Conservation (phyloP, 2,329 filamentous ascomycete species). For the Trichoderma endophyticum region DNA sequence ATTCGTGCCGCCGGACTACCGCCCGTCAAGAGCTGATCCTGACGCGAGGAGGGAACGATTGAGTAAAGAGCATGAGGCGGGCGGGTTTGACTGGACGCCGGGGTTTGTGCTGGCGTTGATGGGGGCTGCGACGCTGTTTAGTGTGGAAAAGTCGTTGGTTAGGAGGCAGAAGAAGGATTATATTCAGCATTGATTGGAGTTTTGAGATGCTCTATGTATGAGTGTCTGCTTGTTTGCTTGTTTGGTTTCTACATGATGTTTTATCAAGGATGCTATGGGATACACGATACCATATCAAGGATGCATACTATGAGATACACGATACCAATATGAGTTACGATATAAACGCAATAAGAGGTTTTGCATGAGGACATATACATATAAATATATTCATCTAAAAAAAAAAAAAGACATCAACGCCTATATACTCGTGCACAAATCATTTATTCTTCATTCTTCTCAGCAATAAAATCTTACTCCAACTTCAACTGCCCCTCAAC, state of each 20-base stretch:
- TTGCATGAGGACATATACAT: not conserved
- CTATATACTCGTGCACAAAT: not conserved
- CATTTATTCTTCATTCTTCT: not conserved
- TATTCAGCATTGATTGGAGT: not conserved
- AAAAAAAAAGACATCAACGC: not conserved
- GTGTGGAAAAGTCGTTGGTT: constrained; percentile 13
- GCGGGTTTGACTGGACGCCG: constrained; percentile 18
- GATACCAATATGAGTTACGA: not conserved
- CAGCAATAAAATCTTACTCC: not conserved
- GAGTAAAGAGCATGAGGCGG: constrained; percentile 15
- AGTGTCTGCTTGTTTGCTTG: not conserved
- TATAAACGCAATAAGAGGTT: not conserved
- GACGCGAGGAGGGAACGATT: not conserved
- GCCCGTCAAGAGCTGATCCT: constrained; percentile 12
- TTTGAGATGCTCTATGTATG: not conserved
- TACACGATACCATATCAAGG: not conserved
- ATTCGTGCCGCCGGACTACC: not conserved
- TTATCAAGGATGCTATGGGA: not conserved
- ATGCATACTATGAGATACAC: not conserved
- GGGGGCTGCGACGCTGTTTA: constrained; percentile 18
- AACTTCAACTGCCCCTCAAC: constrained; percentile 51
- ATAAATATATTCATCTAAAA: not conserved
- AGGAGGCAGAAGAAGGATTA: constrained; percentile 15
- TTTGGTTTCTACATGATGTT: not conserved
- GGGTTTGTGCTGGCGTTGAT: constrained; percentile 16